Evolutionary conservation across 257 asterid genomes (phyloP).

Genomic region (Buddleja alternifolia): DNA sequence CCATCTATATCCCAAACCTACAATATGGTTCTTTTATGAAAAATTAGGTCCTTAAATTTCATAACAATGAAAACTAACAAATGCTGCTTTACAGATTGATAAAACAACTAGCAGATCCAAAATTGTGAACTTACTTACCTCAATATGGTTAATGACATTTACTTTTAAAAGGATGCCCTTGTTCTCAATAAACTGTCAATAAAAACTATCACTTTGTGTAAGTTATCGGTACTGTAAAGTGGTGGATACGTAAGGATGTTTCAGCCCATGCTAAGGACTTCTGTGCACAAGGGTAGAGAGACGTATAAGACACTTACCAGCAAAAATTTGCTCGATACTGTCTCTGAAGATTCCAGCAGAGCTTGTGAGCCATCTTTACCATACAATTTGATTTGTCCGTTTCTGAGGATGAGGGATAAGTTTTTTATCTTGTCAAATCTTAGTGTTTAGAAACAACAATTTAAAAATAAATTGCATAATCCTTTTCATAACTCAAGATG

Average conservation of each 20-base stretch:
- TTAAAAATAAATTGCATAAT: neutral
- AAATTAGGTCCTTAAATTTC: conserved; percentile 17
- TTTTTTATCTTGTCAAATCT: conserved; percentile 22
- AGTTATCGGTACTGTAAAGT: conserved; percentile 14
- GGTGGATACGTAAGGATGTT: neutral
- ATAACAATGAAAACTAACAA: neutral
- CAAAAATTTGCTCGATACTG: conserved; percentile 65
- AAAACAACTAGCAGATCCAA: neutral
- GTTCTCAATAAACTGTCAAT: conserved; percentile 75
- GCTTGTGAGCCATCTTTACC: conserved; percentile 81
- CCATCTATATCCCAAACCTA: conserved; percentile 89
- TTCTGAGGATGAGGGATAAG: conserved; percentile 45
- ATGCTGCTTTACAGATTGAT: neutral
- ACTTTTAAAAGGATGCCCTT: conserved; percentile 69
- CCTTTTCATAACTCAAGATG: conserved; percentile 10
- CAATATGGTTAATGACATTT: conserved; percentile 73
- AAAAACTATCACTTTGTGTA: conserved; percentile 28
- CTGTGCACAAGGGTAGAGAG: neutral
- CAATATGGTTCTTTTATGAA: conserved; percentile 26
- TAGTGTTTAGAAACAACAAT: neutral
- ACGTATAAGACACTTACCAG: conserved; percentile 47
- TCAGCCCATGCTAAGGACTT: neutral
- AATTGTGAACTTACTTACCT: conserved; percentile 50
- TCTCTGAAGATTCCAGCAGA: conserved; percentile 66
- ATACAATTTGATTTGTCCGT: conserved; percentile 83